Evolutionary conservation across 2,329 filamentous ascomycete genomes (phyloP).

Genomic region (Aspergillus neotritici): DNA sequence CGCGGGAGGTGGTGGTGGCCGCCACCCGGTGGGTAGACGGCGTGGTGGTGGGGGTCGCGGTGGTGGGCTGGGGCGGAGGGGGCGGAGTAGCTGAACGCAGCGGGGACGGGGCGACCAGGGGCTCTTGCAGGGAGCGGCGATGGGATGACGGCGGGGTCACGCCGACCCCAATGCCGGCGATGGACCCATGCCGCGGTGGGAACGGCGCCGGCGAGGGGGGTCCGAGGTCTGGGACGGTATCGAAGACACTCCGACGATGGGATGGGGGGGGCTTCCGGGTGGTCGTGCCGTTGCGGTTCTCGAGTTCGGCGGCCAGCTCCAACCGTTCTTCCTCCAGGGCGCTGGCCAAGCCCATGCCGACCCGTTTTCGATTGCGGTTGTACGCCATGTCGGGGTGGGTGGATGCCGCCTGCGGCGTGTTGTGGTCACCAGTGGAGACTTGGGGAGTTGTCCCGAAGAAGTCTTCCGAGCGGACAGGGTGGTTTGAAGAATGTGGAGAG

Average conservation of each 20-base stretch:
- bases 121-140: constrained; percentile 21
- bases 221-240: constrained; percentile 51
- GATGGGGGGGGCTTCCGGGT: constrained; percentile 54
- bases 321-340: constrained; percentile 70
- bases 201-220: constrained; percentile 8
- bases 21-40: not conserved
- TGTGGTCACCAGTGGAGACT: constrained; percentile 20
- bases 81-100: constrained; percentile 11
- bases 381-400: constrained; percentile 19
- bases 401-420: constrained; percentile 23
- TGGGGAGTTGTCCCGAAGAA: not conserved
- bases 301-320: constrained; percentile 65
- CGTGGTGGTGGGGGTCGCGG: not conserved
- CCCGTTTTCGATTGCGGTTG: constrained; percentile 21
- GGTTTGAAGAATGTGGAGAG: constrained; percentile 18
- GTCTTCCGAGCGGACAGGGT: not conserved
- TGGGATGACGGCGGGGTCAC: constrained; percentile 28
- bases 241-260: constrained; percentile 64
- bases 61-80: constrained; percentile 3
- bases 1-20: constrained; percentile 5
- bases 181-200: constrained; percentile 32
- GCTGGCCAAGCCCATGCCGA: constrained; percentile 67
- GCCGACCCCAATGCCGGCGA: constrained; percentile 34
- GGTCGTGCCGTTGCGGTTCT: constrained; percentile 40
- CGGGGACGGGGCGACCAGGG: constrained; percentile 30